A percentile compares a stretch with the other conserved stretches of the same genome.
These are phyloP conservation scores for Pleurotus ostreatus DNA, from an alignment of 768 basidiomycete genomes.

Conservation along the genomic window DNA sequence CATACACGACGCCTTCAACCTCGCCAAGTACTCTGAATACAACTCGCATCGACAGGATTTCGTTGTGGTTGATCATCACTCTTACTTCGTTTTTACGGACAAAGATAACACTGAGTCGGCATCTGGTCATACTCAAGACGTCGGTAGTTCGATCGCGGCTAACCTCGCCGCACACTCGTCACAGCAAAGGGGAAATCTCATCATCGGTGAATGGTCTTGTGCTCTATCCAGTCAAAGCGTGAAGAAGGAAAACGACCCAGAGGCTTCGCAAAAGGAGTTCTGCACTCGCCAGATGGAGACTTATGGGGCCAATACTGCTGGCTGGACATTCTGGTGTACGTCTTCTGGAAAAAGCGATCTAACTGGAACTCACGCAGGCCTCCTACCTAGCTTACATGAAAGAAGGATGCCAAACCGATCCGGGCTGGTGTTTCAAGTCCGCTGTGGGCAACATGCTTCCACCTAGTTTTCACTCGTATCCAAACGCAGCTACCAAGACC, in stretches of 20 bases:
- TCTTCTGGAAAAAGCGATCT: not conserved
- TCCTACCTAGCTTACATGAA: slow-evolving; percentile 47
- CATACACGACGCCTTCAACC: slow-evolving; percentile 66
- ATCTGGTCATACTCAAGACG: slow-evolving; percentile 49
- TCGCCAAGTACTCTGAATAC: slow-evolving; percentile 44
- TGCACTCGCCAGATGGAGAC: slow-evolving; percentile 56
- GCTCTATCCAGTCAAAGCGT: slow-evolving; percentile 64
- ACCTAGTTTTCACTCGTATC: slow-evolving; percentile 50
- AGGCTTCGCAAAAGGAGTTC: slow-evolving; percentile 43
- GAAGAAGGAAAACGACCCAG: slow-evolving; percentile 38
- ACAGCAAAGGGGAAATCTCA: slow-evolving; percentile 39
- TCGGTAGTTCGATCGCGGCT: slow-evolving; percentile 35
- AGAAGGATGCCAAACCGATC: slow-evolving; percentile 54
- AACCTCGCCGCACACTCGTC: slow-evolving; percentile 22
- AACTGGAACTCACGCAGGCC: not conserved
- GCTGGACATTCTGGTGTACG: slow-evolving; percentile 73
- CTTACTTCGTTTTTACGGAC: slow-evolving; percentile 64
- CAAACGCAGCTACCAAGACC: slow-evolving; percentile 6
- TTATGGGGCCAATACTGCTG: slow-evolving; percentile 52
- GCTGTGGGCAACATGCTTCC: slow-evolving; percentile 58
- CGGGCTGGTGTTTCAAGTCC: slow-evolving; percentile 67
- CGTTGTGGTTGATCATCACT: slow-evolving; percentile 71
- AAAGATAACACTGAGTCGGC: slow-evolving; percentile 47
- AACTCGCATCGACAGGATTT: slow-evolving; percentile 52
- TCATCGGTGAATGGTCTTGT: slow-evolving; percentile 86